Base-by-base conservation (phyloP, 164 flowering plant genomes). In the Chimonanthus praecox region DNA sequence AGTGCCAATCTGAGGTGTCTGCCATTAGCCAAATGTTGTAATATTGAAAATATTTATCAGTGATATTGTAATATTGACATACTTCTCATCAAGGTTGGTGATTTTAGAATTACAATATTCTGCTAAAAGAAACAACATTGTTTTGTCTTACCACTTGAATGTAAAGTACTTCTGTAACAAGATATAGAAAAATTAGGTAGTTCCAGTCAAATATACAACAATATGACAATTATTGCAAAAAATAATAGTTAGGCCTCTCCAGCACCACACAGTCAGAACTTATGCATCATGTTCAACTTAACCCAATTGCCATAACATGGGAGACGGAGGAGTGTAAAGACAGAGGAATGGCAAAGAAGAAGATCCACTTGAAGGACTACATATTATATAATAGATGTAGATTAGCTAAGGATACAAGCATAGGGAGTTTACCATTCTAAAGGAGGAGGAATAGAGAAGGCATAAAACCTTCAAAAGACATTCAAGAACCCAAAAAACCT, bases 401-500 rank as follows among this genome's bases (percentile, higher is more conserved):
- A 13, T 54, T 54, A 54, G n/a, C 60, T 54, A 54, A 8, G 5
- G 60, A 54, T 54, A 54, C 60, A 54, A n/a, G 60, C 60, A 54
- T 33, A 33, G 33, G 33, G 13, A 54, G 60, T 54, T 13, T 54
- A 54, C 60, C 16, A 54, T 11, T 54, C 16, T 54, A 54, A 11
- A 54, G 60, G 3, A 54, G 16, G n/a, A 54, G n/a, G 60, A 54
- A 3, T 54, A 63, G 66, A 43, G 45, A 66, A 66, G 43, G 47
- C 49, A 66, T 13, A 66, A 11, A 66, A n/a, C 48, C 47, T 7
- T 48, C 46, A 47, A 4, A 48, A 47, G 15, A n/a, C 44, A n/a
- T 16, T 71, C 67, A 60, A 61, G 46, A 44, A 6, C 45, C 51
- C 61, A 54, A 48, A 16, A 20, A 76, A 54, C 71, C 74, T 67